Evolutionary conservation across 345 rosid species (phyloP).

Genomic region (Rhodamnia rubescens): DNA sequence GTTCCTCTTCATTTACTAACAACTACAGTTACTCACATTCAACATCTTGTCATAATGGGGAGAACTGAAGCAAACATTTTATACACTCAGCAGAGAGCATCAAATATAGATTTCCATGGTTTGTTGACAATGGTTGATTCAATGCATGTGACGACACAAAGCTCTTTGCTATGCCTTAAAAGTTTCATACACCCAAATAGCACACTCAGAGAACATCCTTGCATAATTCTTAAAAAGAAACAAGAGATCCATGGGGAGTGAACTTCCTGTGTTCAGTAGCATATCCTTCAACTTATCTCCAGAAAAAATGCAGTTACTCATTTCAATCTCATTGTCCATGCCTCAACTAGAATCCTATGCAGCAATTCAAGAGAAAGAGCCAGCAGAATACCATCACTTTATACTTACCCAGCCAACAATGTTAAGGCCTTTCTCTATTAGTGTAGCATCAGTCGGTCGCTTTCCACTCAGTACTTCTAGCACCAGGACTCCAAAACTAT

Average conservation of each 20-base stretch:
- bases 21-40: not conserved
- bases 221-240: not conserved
- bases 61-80: not conserved
- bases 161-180: not conserved
- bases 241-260: not conserved
- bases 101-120: not conserved
- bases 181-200: not conserved
- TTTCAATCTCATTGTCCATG: not conserved
- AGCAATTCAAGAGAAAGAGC: not conserved
- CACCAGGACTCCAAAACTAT: slow-evolving; percentile 88
- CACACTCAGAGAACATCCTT: not conserved
- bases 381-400: not conserved
- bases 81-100: not conserved
- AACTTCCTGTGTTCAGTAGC: not conserved
- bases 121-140: not conserved
- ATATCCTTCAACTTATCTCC: not conserved
- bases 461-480: slow-evolving; percentile 94
- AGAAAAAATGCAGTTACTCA: not conserved
- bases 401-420: slow-evolving; percentile 94
- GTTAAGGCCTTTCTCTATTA: slow-evolving; percentile 95
- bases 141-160: not conserved
- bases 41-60: not conserved
- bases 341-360: not conserved
- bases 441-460: slow-evolving; percentile 93
- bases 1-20: not conserved